Evolutionary conservation across 2,329 filamentous ascomycete genomes (phyloP), one percentile per base, ranked within the genome.

Genomic region (Plectosphaerella cucumerina): DNA sequence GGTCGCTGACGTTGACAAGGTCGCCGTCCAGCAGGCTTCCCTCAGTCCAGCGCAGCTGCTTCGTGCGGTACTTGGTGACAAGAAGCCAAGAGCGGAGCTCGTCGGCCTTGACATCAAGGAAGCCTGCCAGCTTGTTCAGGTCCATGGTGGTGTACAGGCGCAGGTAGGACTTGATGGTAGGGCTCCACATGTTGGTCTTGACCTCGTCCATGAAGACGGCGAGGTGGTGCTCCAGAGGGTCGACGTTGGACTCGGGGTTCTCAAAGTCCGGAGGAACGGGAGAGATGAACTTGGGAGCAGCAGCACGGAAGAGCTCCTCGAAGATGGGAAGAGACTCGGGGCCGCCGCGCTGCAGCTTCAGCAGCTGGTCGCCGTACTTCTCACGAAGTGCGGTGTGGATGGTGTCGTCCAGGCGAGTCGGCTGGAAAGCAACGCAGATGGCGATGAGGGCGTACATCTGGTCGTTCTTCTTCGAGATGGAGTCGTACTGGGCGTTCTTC

Each of bases 121-220:
- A 99, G 54, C 92, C 92, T 55, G 94, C 90, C 55, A 99, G 85
- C 78, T 99, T 99, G 79, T 93, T 94, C 57, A 99, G 80, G 65
- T 99, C 94, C 93, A 99, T 97, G 61, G 94, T 99, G 44, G 94
- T 97, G 84, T 99, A 99, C 51, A 99, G 87, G 70, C 96, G 94
- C 60, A 99, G 84, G 79, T 99, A 99, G 56, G 92, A 97, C 81
- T 96, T 96, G 70, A 99, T 89, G 44, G 92, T 97, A 43, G 94
- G 94, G 70, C 90, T 93, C 85, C 85, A 96, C 84, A 99, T 94
- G 75, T 96, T 97, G 75, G 90, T 97, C 85, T 96, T 96, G 72
- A 99, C 93, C 78, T 99, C 94, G 62, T 97, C 92, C 93, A 99
- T 97, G 81, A 99, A 99, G 75, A 99, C 88, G 64, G 89, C 81